Percentiles rank a stretch among this genome's conserved stretches.
These are phyloP conservation scores for Plantago elongata DNA, from an alignment of 257 asterid genomes.

Conservation along the genomic window DNA sequence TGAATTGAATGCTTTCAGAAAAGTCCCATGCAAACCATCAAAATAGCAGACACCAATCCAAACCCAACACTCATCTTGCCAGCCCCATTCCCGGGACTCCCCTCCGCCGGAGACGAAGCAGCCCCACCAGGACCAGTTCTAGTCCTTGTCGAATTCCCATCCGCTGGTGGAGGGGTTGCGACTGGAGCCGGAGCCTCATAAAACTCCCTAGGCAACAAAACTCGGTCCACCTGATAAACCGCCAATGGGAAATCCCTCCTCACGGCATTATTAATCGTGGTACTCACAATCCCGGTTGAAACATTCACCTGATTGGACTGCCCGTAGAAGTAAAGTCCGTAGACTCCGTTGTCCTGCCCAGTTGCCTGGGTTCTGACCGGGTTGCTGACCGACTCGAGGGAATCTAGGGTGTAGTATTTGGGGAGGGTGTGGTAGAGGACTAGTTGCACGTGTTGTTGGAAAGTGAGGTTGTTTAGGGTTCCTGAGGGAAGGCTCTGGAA, in stretches of 20 bases:
- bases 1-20: background rate
- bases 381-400: slow-evolving; percentile 61
- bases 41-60: slow-evolving; percentile 30
- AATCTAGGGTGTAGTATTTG: slow-evolving; percentile 45
- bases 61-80: slow-evolving; percentile 31
- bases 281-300: slow-evolving; percentile 46
- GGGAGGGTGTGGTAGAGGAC: slow-evolving; percentile 63
- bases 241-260: slow-evolving; percentile 58
- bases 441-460: slow-evolving; percentile 67
- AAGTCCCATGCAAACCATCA: slow-evolving; percentile 31
- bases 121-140: slow-evolving; percentile 11
- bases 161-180: slow-evolving; percentile 30
- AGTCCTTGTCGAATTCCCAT: slow-evolving; percentile 8
- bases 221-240: slow-evolving; percentile 68
- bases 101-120: slow-evolving; percentile 30
- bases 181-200: slow-evolving; percentile 32
- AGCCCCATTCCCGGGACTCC: slow-evolving; percentile 29
- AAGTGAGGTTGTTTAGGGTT: slow-evolving; percentile 55
- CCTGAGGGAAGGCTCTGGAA: slow-evolving; percentile 75
- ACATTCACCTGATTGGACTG: slow-evolving; percentile 53
- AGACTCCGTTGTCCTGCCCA: slow-evolving; percentile 47
- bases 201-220: slow-evolving; percentile 52
- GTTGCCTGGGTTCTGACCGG: slow-evolving; percentile 84
- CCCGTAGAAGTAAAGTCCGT: slow-evolving; percentile 51
- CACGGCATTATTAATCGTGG: slow-evolving; percentile 47